A percentile compares a stretch with the other conserved stretches of the same genome.
phyloP scores from a whole-genome alignment of 2,329 filamentous ascomycete genomes.

The Microcyclospora pomicola region DNA sequence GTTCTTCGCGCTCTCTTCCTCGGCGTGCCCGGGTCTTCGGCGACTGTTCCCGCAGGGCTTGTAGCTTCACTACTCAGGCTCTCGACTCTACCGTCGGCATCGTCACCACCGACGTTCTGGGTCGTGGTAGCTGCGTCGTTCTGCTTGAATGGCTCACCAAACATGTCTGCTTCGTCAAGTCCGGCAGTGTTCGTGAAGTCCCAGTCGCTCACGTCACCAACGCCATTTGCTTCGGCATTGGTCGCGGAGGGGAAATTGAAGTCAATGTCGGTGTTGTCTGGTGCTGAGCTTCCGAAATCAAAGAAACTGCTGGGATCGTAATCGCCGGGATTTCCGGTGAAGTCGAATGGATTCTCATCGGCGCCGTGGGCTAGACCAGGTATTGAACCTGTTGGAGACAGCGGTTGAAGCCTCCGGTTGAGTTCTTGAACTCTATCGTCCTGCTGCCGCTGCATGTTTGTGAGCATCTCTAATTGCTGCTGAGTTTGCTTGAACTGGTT shows the following conservation, averaged over 20 bases:
- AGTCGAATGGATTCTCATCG: conserved; percentile 25
- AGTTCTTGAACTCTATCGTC: conserved; percentile 63
- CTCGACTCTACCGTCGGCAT: conserved; percentile 23
- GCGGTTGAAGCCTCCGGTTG: conserved; percentile 58
- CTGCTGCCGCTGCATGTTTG: conserved; percentile 67
- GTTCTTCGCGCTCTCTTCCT: conserved; percentile 13
- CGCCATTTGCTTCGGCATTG: conserved; percentile 1
- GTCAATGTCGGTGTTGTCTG: conserved; percentile 5
- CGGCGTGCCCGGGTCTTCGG: conserved; percentile 11
- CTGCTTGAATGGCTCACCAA: conserved; percentile 2
- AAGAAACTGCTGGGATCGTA: conserved; percentile 47
- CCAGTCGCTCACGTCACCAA: conserved; percentile 7
- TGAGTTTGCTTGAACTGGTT: conserved; percentile 54
- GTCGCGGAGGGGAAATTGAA: conserved; percentile 16
- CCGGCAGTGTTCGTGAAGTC: conserved; percentile 6
- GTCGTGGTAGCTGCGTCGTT: background rate
- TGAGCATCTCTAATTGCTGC: conserved; percentile 63
- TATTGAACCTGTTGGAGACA: conserved; percentile 67
- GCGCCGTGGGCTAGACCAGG: conserved; percentile 44
- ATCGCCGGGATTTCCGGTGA: conserved; percentile 24
- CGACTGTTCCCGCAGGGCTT: conserved; percentile 16
- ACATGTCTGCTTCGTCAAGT: conserved; percentile 7
- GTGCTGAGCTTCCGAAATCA: conserved; percentile 37
- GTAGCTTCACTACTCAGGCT: conserved; percentile 28
- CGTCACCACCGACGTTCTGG: background rate